Conservation (phyloP, 305 asterid species). For the Fraxinus paxiana region DNA sequence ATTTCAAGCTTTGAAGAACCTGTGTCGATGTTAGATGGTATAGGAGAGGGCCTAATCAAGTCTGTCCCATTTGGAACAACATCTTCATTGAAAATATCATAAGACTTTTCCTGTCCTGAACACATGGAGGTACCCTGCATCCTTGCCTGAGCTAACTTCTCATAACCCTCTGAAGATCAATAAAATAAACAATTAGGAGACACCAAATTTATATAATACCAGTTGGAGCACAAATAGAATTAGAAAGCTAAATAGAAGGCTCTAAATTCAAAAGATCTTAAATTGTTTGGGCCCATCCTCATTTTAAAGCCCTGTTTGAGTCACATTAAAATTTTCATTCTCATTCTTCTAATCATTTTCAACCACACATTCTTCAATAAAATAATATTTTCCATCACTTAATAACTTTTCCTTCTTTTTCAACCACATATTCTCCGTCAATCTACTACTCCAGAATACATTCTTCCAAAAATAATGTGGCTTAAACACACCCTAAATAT, state of each 20-base stretch:
- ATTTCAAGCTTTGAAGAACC: constrained; percentile 17
- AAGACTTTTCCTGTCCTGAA: constrained; percentile 32
- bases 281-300: background rate
- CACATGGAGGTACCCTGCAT: constrained; percentile 33
- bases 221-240: background rate
- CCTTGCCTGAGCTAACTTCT: constrained; percentile 60
- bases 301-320: background rate
- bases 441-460: too few species aligned
- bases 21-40: background rate
- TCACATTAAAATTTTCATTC: too few species aligned
- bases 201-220: background rate
- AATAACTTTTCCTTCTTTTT: too few species aligned
- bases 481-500: background rate
- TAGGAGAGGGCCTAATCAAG: constrained; percentile 11
- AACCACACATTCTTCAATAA: too few species aligned
- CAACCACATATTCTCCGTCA: too few species aligned
- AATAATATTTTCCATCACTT: too few species aligned
- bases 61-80: constrained; percentile 13
- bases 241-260: background rate
- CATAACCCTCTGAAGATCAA: constrained; percentile 69
- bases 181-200: constrained; percentile 8
- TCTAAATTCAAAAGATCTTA: background rate
- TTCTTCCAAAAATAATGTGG: too few species aligned
- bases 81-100: constrained; percentile 15
- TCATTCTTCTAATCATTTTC: too few species aligned